Conservation (phyloP, 1,139 yeast species). For the Protomyces arabidopsidicola region DNA sequence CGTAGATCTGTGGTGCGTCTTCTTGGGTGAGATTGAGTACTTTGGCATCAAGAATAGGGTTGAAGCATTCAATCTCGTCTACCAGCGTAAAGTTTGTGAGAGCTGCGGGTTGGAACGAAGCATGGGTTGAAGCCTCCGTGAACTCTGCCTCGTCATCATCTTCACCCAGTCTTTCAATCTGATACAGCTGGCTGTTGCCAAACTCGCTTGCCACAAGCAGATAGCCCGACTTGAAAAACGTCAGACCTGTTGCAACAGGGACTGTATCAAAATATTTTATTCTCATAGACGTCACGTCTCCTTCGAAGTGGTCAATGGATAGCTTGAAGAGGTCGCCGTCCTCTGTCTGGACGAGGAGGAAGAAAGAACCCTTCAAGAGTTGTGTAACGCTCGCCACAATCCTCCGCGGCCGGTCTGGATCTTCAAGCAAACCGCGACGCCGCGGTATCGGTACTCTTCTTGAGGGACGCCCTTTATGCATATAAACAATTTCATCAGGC, state of each 20-base stretch:
- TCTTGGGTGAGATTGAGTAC: conserved; percentile 40
- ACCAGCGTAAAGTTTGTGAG: conserved; percentile 58
- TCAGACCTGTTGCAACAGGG: conserved; percentile 52
- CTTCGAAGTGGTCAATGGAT: conserved; percentile 48
- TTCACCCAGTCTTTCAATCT: conserved; percentile 71
- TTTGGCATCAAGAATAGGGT: conserved; percentile 56
- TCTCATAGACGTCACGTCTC: conserved; percentile 41
- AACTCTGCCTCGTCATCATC: conserved; percentile 43
- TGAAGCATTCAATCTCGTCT: conserved; percentile 50
- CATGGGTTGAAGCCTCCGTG: conserved; percentile 38
- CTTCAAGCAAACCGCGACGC: conserved; percentile 38
- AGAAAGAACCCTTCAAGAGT: conserved; percentile 56
- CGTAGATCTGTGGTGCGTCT: conserved; percentile 42
- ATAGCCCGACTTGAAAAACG: conserved; percentile 70
- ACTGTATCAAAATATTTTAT: conserved; percentile 75
- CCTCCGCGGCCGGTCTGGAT: conserved; percentile 37
- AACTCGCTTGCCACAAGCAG: conserved; percentile 61
- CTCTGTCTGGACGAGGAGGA: conserved; percentile 66
- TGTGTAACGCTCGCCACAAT: conserved; percentile 62
- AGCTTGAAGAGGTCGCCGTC: conserved; percentile 76
- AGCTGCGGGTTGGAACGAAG: conserved; percentile 39
- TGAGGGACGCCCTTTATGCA: conserved; percentile 41
- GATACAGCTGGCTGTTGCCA: conserved; percentile 63
- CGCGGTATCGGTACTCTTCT: conserved; percentile 53
- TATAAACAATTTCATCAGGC: conserved; percentile 47